Percentiles rank a stretch among this genome's conserved stretches.
phyloP scores from a whole-genome alignment of 495 filamentous ascomycete species.

The Penicillium ochrochloron region DNA sequence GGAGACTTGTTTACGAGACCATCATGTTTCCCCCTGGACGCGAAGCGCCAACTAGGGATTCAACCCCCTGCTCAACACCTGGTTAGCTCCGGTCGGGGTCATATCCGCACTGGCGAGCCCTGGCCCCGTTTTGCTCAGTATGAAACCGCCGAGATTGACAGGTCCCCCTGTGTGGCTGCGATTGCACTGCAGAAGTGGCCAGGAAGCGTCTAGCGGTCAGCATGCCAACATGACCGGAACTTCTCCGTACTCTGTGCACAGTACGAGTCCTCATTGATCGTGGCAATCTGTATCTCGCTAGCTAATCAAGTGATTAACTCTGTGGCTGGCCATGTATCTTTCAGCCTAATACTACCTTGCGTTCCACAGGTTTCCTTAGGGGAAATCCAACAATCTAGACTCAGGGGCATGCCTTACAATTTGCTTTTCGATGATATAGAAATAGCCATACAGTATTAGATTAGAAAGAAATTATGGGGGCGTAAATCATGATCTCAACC shows the following conservation, averaged over 20 bases:
- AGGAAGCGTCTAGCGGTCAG: conserved; percentile 1
- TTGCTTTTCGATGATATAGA: not conserved
- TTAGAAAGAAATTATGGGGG: not conserved
- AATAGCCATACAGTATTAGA: not conserved
- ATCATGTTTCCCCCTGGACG: not conserved
- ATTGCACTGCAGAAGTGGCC: not conserved
- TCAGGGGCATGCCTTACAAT: not conserved
- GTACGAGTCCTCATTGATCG: not conserved
- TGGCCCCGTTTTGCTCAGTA: conserved; percentile 1
- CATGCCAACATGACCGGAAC: not conserved
- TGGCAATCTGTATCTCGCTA: not conserved
- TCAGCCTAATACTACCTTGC: not conserved
- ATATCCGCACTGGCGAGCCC: conserved; percentile 4
- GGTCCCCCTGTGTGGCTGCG: not conserved
- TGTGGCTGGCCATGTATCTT: not conserved
- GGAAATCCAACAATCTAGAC: not conserved
- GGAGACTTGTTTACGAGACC: not conserved
- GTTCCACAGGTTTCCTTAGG: not conserved
- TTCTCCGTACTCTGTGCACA: not conserved
- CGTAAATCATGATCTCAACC: conserved; percentile 4
- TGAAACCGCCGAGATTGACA: conserved; percentile 13
- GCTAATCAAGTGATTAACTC: not conserved
- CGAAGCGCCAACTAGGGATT: not conserved
- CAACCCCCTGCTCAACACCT: not conserved
- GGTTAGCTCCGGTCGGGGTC: conserved; percentile 7